Evolutionary conservation across 768 basidiomycete species (phyloP).

Genomic region (Podaxis rugospora): DNA sequence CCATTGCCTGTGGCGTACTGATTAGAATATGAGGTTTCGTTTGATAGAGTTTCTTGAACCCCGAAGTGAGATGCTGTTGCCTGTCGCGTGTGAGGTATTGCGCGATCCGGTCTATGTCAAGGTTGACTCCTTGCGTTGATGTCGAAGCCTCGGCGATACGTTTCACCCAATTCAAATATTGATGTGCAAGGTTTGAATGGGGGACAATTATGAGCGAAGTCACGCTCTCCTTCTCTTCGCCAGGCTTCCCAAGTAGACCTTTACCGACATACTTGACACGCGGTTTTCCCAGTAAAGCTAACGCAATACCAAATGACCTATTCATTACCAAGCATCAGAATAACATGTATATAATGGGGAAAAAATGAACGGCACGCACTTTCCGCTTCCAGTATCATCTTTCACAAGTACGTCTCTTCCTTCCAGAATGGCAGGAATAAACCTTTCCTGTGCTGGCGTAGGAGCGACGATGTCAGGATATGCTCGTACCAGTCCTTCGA

Average conservation of each 20-base stretch:
- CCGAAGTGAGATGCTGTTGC: slow-evolving; percentile 32
- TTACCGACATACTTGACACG: slow-evolving; percentile 24
- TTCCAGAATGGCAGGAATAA: slow-evolving; percentile 57
- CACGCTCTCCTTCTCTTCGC: slow-evolving; percentile 26
- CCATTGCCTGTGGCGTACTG: slow-evolving; percentile 64
- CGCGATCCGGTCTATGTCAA: slow-evolving; percentile 31
- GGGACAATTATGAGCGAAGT: slow-evolving; percentile 65
- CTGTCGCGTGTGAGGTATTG: slow-evolving; percentile 62
- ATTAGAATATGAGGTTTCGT: slow-evolving; percentile 64
- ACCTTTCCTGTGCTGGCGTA: slow-evolving; percentile 52
- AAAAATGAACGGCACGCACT: slow-evolving; percentile 40
- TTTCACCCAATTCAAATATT: slow-evolving; percentile 63
- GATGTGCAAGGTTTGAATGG: slow-evolving; percentile 68
- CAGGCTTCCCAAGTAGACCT: slow-evolving; percentile 15
- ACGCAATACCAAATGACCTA: slow-evolving; percentile 69
- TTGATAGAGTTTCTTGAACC: slow-evolving; percentile 32
- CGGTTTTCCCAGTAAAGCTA: slow-evolving; percentile 61
- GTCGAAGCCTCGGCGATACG: slow-evolving; percentile 34
- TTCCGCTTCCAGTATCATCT: slow-evolving; percentile 75
- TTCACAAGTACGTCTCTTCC: slow-evolving; percentile 61
- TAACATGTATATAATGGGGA: background rate
- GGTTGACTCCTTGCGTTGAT: slow-evolving; percentile 20
- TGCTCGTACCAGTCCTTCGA: slow-evolving; percentile 45
- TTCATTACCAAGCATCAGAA: background rate
- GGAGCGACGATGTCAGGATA: slow-evolving; percentile 60